phyloP scores from a whole-genome alignment of 2,329 filamentous ascomycete species.

The Colletotrichum chlorophyti region DNA sequence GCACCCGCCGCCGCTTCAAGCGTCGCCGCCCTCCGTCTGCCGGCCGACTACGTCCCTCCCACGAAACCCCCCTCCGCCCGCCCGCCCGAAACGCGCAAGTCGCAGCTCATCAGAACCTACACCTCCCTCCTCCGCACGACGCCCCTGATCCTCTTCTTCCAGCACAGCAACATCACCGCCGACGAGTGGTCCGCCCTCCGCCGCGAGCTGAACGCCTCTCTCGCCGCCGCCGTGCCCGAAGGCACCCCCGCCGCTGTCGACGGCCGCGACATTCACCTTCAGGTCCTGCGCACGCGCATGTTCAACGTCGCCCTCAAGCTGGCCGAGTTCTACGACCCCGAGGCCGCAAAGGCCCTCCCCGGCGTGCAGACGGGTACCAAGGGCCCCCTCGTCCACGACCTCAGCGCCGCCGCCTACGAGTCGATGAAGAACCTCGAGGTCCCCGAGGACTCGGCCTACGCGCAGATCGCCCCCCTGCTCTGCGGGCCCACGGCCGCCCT shows the following conservation, averaged over 20 bases:
- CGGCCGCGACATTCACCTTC: constrained; percentile 72
- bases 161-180: constrained; percentile 73
- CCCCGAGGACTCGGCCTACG: constrained; percentile 51
- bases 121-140: constrained; percentile 86
- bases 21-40: constrained; percentile 40
- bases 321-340: constrained; percentile 79
- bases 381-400: constrained; percentile 53
- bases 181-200: constrained; percentile 62
- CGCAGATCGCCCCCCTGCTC: constrained; percentile 75
- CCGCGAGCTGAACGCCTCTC: constrained; percentile 50
- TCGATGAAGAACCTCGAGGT: constrained; percentile 47
- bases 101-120: constrained; percentile 85
- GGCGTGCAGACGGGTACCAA: constrained; percentile 37
- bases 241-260: constrained; percentile 54
- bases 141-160: constrained; percentile 84
- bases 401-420: constrained; percentile 60
- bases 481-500: constrained; percentile 82
- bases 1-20: constrained; percentile 36
- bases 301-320: constrained; percentile 85
- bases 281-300: constrained; percentile 88
- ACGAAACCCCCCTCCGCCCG: constrained; percentile 89
- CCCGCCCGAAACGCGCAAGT: constrained; percentile 85
- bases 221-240: constrained; percentile 47
- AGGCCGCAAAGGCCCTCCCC: constrained; percentile 36
- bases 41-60: constrained; percentile 61